phyloP scores from a whole-genome alignment of 495 filamentous ascomycete genomes.

The Penicillium egyptiacum region DNA sequence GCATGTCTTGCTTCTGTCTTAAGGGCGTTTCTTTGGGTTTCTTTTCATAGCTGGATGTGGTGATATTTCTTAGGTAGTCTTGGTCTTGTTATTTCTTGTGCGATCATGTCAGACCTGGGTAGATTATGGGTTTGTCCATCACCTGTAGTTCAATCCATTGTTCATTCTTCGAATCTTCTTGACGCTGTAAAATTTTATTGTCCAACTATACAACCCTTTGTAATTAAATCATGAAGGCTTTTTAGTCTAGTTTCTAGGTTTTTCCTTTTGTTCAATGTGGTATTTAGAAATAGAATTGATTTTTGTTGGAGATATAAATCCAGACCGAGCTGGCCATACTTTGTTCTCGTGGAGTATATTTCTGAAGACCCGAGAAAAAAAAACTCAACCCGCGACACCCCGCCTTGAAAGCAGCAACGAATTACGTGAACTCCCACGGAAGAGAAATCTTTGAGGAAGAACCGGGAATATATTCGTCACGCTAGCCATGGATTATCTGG shows the following conservation, averaged over 20 bases:
- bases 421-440: conserved; percentile 2
- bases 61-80: conserved; percentile 7
- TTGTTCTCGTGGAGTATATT: conserved; percentile 6
- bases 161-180: background rate
- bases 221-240: background rate
- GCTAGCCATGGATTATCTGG: conserved; percentile 69
- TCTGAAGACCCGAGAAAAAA: conserved; percentile 10
- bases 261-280: background rate
- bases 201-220: background rate
- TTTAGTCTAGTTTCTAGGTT: background rate
- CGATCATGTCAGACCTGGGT: conserved; percentile 8
- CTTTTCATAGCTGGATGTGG: conserved; percentile 2
- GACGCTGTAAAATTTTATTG: conserved; percentile 5
- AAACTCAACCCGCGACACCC: conserved; percentile 23
- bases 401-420: conserved; percentile 12
- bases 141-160: background rate
- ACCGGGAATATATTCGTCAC: background rate
- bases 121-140: background rate
- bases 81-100: conserved; percentile 18
- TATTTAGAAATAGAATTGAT: background rate
- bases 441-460: background rate
- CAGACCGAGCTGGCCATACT: background rate
- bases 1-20: conserved; percentile 27
- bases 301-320: background rate
- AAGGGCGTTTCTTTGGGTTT: conserved; percentile 30